A percentile compares a stretch with the other conserved stretches of the same genome.
phyloP scores from a whole-genome alignment of 2,329 filamentous ascomycete species.

The Alternaria infectoria region DNA sequence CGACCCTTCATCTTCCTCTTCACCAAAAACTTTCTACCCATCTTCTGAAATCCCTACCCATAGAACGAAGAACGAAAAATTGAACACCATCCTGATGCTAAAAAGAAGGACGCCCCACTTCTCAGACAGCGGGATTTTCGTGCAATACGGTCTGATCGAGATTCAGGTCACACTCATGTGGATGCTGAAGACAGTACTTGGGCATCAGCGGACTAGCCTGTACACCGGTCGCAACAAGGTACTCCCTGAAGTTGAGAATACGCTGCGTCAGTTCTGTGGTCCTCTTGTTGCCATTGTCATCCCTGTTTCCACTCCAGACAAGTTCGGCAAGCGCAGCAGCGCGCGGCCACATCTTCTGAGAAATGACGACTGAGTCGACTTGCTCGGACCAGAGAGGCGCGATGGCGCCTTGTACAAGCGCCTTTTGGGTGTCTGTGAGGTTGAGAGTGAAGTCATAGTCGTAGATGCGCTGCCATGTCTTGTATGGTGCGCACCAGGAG shows the following conservation, averaged over 20 bases:
- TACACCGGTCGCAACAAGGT: constrained; percentile 62
- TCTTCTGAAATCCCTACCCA: not conserved
- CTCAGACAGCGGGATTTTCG: not conserved
- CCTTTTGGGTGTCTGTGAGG: constrained; percentile 55
- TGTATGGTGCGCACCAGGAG: constrained; percentile 66
- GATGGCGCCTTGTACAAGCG: constrained; percentile 59
- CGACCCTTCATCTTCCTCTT: not conserved
- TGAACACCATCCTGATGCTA: not conserved
- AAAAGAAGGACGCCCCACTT: not conserved
- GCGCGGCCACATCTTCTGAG: constrained; percentile 62
- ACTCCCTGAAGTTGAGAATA: constrained; percentile 66
- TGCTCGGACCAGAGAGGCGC: constrained; percentile 63
- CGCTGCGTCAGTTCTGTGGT: constrained; percentile 62
- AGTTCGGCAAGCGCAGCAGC: constrained; percentile 63
- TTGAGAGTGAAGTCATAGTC: constrained; percentile 62
- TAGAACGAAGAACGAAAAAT: not conserved
- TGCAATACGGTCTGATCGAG: constrained; percentile 54
- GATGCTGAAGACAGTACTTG: constrained; percentile 65
- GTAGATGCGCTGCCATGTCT: constrained; percentile 67
- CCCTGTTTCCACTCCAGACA: constrained; percentile 62
- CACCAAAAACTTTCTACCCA: not conserved
- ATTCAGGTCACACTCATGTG: constrained; percentile 64
- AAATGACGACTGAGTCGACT: constrained; percentile 60
- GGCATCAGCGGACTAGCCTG: constrained; percentile 59
- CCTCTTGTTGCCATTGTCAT: constrained; percentile 57